Base-by-base conservation (phyloP, 768 basidiomycete genomes). In the Hygrophorus russula region DNA sequence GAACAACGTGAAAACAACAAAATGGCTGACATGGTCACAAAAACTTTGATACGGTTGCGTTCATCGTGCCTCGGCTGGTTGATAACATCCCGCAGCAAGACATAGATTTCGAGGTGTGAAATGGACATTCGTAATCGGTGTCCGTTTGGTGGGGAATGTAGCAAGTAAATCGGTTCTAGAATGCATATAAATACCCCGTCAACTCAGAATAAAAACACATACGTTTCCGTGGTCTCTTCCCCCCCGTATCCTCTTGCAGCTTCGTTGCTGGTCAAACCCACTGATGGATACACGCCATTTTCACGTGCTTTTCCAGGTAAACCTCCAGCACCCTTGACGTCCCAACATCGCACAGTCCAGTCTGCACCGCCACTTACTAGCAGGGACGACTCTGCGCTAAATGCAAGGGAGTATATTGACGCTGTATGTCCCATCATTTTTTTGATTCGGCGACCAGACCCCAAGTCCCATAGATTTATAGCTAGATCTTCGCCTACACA, bases 271-370 rank as follows among this genome's bases (percentile, higher is more conserved):
- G 59, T 54, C 38, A 61, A 33, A 10, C 49, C 53, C 47, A 50
- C 48, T 6, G 49, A 49, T 8, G 47, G 49, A 46, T 46, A 53
- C 41, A 34, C 28, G n/a, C 42, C 42, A 36, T 44, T 44, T 24
- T 42, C 41, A 15, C 41, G 54, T 6, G 13, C 15, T 15, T 81
- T 85, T 17, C 53, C 62, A 18, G 69, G 71, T 9, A 62, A 56
- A 0, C 86, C 86, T 9, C 88, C 90, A 8, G 82, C 61, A 36
- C 71, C 63, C 61, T 86, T 93, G 29, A 96, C 82, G 58, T 99
- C 96, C 96, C 96, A 99, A 45, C 91, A 92, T n/a, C 94, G 73
- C 13, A 97, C 92, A 0, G 96, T 97, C 76, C 89, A 93, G 58
- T 99, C 96, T 24, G 90, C 79, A 18, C 85, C 75, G 5, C 93